Percentiles rank a stretch among this genome's conserved stretches.
Evolutionary conservation across 176 grass and related monocot genomes (phyloP).

Genomic region (Bromus sterilis): DNA sequence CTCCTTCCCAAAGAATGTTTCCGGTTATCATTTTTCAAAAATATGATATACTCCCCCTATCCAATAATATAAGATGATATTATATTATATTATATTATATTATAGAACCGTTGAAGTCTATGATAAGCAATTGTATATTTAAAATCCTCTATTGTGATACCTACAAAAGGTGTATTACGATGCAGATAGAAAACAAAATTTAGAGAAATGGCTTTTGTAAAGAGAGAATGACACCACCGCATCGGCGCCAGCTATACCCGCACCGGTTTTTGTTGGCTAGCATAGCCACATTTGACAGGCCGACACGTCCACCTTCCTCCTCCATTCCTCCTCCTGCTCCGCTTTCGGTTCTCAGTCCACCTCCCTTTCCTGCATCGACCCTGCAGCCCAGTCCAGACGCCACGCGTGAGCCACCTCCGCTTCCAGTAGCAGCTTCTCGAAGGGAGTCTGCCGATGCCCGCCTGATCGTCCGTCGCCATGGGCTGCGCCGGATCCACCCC

Average conservation of each 20-base stretch:
- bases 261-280: slow-evolving; percentile 20
- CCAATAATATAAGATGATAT: too few relatives aligned
- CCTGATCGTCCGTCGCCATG: slow-evolving; percentile 48
- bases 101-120: too few relatives aligned
- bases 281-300: slow-evolving; percentile 17
- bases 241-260: background rate
- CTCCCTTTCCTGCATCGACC: background rate
- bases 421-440: slow-evolving; percentile 23
- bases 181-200: too few relatives aligned
- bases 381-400: background rate
- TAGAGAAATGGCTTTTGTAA: too few relatives aligned
- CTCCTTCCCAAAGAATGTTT: too few relatives aligned
- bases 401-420: background rate
- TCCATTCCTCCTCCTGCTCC: background rate
- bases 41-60: too few relatives aligned
- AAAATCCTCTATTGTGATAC: too few relatives aligned
- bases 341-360: slow-evolving; percentile 5
- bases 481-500: slow-evolving; percentile 89
- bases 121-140: too few relatives aligned
- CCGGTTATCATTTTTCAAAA: too few relatives aligned
- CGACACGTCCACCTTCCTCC: slow-evolving; percentile 8
- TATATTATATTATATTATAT: too few relatives aligned
- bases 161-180: too few relatives aligned
- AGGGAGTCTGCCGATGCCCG: background rate
- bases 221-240: background rate